Conservation (phyloP, 2,329 filamentous ascomycete genomes). For the Alternaria alternata region DNA sequence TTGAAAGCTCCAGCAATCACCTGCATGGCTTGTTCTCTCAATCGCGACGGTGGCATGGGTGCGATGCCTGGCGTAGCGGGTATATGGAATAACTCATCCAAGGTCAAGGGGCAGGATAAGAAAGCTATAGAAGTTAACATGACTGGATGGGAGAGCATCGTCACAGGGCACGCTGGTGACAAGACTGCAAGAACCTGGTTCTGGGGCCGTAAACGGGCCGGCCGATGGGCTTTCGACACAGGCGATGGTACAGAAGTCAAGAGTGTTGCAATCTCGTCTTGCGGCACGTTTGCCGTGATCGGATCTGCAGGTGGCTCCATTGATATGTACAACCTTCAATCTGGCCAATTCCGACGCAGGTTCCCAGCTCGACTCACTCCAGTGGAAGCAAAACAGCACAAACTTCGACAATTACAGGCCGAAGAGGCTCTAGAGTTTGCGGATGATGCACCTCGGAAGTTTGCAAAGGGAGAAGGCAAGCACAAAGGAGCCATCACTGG, state of each 20-base stretch:
- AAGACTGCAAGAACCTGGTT: conserved; percentile 93
- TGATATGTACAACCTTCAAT: conserved; percentile 97
- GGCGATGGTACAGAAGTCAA: conserved; percentile 81
- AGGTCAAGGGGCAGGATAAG: conserved; percentile 67
- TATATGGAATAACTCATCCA: conserved; percentile 80
- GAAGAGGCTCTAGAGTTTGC: conserved; percentile 50
- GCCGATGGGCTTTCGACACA: conserved; percentile 90
- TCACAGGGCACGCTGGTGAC: conserved; percentile 90
- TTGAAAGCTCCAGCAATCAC: conserved; percentile 93
- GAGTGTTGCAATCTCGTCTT: conserved; percentile 87
- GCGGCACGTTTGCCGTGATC: conserved; percentile 91
- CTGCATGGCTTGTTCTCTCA: conserved; percentile 88
- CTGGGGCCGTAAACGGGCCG: conserved; percentile 93
- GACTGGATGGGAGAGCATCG: conserved; percentile 96
- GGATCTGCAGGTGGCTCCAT: conserved; percentile 84
- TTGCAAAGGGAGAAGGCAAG: conserved; percentile 67
- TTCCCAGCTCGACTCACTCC: conserved; percentile 84
- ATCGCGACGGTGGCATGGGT: conserved; percentile 93
- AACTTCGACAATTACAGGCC: conserved; percentile 68
- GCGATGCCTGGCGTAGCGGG: conserved; percentile 78
- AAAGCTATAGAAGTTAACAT: conserved; percentile 76
- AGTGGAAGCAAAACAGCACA: conserved; percentile 78
- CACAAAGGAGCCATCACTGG: conserved; percentile 87
- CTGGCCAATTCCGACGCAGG: conserved; percentile 83
- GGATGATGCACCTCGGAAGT: conserved; percentile 45